Base-by-base conservation (phyloP, 2,329 filamentous ascomycete genomes). In the Fusarium dimerum region DNA sequence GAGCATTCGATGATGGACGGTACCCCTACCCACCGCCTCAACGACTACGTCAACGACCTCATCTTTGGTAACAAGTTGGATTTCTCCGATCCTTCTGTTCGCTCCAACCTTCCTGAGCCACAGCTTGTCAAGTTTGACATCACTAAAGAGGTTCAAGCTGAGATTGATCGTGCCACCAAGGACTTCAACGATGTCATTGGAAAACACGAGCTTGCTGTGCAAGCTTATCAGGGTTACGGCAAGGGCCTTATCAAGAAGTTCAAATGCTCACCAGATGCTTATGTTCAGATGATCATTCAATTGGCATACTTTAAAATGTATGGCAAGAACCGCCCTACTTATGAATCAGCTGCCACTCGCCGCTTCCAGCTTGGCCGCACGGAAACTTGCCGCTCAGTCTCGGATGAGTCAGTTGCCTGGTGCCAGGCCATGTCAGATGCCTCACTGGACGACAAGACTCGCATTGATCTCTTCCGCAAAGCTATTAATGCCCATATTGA, bases 1-100 rank as follows among this genome's bases (percentile, higher is more conserved):
- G 94, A 99, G 77, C 94, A 99, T 81, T 95, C 90, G 66, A 97
- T 99, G 94, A 99, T 99, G 95, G 94, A 99, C 71, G 94, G 95
- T 60, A 99, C 94, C 7, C 92, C 95, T 1, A 99, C 95, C 3
- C 94, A 97, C 76, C 88, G 95, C 42, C 82, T 99, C 15, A 99
- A 97, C 73, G 94, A 99, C 80, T 94, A 92, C 68, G 83, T 95
- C 69, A 95, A 93, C 77, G 86, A 89, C 70, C 83, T 90, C 67
- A 97, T 97, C 72, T 92, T 96, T 76, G 87, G 88, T 77, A 93
- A 96, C 77, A 95, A 94, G 72, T 85, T 99, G 53, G 92, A 97
- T 73, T 90, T 97, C 69, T 88, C 88, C 54, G 83, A 92, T 70
- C 82, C 90, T 8, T 76, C 78, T 38, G 75, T 96, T 55, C 91